Evolutionary conservation across 805 yeast species (phyloP), one percentile per base, ranked within the genome.

Genomic region (Candida ulmi): DNA sequence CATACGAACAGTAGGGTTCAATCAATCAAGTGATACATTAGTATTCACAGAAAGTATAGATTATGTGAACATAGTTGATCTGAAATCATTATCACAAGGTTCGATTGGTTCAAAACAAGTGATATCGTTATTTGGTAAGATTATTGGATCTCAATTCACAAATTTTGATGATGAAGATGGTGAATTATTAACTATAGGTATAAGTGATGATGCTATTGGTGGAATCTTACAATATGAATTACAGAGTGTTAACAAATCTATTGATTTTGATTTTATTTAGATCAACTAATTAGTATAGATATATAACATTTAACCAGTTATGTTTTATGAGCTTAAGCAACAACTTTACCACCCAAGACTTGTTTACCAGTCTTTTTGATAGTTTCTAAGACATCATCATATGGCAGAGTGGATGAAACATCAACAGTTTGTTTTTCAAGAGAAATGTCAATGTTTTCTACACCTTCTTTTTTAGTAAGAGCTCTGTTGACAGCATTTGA

Each of bases 331-430:
- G 18, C 4, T 41, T 36, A 43, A 37, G 45, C 50, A 12, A 82
- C 54, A 33, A 71, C 65, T 52, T 72, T 72, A 11, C 96, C 95
- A 24, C 71, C 69, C 35, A 72, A 68, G 42, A 91, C 83, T 52
- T 78, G 78, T 69, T 91, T 91, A 28, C 98, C 98, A 1, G 98
- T 88, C 70, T 91, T 91, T 46, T 81, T 68, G 47, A 91, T 91
- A 41, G 88, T 80, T 39, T 72, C 80, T 40, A 81, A 69, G n/a
- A 93, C 90, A 3, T 82, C 75, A 37, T 90, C 95, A 57, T 84
- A 88, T 38, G 76, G 72, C 27, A 85, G 60, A 13, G 62, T 64
- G 9, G 93, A 75, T 41, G 70, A 69, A 32, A 91, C 96, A 54
- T 79, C 82, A 9, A 91, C 99, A 2, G 81, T 67, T 67, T 91